phyloP scores from a whole-genome alignment of 2,329 filamentous ascomycete genomes.

The Chrysosporium queenslandicum region DNA sequence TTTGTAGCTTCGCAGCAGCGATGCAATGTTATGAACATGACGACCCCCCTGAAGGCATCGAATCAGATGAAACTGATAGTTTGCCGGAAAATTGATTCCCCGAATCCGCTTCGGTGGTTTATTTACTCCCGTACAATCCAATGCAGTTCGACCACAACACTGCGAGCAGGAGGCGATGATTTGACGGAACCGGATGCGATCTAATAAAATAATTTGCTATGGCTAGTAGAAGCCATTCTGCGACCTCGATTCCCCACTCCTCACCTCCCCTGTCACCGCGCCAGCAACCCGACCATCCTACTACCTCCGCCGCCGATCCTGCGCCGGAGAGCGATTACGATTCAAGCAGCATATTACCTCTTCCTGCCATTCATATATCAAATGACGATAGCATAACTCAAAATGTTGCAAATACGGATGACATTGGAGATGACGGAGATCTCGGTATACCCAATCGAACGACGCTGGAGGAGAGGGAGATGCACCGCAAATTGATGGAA shows the following conservation, averaged over 20 bases:
- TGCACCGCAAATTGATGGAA: constrained; percentile 51
- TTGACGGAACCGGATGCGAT: neutral
- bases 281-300: neutral
- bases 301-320: neutral
- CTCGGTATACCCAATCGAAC: constrained; percentile 29
- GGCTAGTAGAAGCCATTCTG: neutral
- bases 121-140: neutral
- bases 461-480: constrained; percentile 47
- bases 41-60: neutral
- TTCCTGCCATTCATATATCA: constrained; percentile 11
- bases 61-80: neutral
- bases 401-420: constrained; percentile 14
- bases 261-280: constrained; percentile 12
- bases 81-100: neutral
- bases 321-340: constrained; percentile 11
- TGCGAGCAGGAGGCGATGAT: neutral
- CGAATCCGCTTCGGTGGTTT: neutral
- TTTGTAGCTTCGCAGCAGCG: no score
- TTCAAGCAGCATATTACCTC: constrained; percentile 13
- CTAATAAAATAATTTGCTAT: constrained; percentile 1
- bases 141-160: neutral
- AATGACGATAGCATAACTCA: constrained; percentile 12
- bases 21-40: neutral
- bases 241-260: constrained; percentile 8
- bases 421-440: constrained; percentile 13